phyloP scores from a whole-genome alignment of 2,329 filamentous ascomycete genomes.

The Coniochaeta ligniaria region DNA sequence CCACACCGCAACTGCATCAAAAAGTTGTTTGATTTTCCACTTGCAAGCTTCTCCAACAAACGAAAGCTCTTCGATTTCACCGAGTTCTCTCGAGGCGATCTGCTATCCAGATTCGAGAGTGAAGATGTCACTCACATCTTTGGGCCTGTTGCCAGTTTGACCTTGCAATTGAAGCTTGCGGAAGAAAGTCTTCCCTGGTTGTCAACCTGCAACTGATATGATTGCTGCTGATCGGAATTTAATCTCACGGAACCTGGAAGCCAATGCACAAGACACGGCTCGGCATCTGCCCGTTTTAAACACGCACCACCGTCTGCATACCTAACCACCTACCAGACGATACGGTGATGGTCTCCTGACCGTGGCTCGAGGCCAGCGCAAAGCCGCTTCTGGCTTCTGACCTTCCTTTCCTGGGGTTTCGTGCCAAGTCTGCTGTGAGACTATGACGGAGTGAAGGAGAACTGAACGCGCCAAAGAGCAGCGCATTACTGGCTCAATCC shows the following conservation, averaged over 20 bases:
- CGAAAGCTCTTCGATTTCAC: neutral
- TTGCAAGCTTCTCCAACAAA: neutral
- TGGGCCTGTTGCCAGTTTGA: neutral
- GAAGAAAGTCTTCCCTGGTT: neutral
- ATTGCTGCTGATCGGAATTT: neutral
- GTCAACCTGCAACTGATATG: neutral
- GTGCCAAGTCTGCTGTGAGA: neutral
- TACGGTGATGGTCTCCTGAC: neutral
- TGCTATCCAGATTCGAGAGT: neutral
- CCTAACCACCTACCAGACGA: neutral
- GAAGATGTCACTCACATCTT: neutral
- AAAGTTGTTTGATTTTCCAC: neutral
- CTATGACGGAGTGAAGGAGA: neutral
- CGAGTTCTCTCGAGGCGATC: neutral
- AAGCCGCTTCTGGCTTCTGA: neutral
- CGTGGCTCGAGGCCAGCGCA: neutral
- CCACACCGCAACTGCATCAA: neutral
- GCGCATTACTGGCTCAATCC: neutral
- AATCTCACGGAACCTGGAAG: neutral
- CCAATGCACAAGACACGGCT: neutral
- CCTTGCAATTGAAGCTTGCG: neutral
- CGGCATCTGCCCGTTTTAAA: neutral
- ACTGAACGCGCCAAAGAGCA: no score
- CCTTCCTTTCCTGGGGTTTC: neutral
- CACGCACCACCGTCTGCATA: neutral